Conservation (phyloP, 2,329 filamentous ascomycete species). For the Penicillium sp. region DNA sequence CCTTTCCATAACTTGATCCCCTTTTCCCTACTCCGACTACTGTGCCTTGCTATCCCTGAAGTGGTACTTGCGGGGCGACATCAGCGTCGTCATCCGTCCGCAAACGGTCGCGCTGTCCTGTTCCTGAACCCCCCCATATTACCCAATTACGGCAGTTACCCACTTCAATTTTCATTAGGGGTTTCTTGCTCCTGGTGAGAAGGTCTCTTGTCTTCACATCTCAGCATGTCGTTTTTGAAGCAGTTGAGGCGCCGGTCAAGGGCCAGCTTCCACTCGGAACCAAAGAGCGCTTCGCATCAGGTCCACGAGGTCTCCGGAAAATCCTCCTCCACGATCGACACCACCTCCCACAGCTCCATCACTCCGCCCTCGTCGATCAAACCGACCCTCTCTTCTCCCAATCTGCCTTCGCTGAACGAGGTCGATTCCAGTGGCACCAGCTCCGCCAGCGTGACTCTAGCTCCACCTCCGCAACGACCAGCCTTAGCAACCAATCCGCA, state of each 20-base stretch:
- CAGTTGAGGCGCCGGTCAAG: conserved; percentile 74
- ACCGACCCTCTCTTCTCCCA: conserved; percentile 63
- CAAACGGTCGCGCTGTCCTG: conserved; percentile 34
- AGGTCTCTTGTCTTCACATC: conserved; percentile 6
- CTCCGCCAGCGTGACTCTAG: conserved; percentile 28
- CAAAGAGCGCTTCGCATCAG: conserved; percentile 39
- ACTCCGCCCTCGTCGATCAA: conserved; percentile 73
- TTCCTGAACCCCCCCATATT: conserved; percentile 9
- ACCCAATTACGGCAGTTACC: conserved; percentile 13
- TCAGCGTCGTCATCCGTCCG: conserved; percentile 28
- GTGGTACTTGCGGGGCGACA: conserved; percentile 16
- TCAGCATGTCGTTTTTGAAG: conserved; percentile 64
- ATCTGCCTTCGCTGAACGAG: conserved; percentile 53
- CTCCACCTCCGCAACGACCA: conserved; percentile 49
- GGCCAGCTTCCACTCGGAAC: conserved; percentile 65
- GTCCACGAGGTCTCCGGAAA: conserved; percentile 63
- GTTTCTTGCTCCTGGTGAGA: conserved; percentile 13
- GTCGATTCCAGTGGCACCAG: conserved; percentile 54
- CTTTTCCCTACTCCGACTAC: neutral
- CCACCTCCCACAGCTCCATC: conserved; percentile 59
- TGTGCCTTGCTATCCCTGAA: conserved; percentile 1
- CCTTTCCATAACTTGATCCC: neutral
- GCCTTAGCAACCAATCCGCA: conserved; percentile 40
- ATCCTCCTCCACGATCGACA: conserved; percentile 61
- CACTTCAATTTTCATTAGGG: neutral